phyloP scores from a whole-genome alignment of 2,329 filamentous ascomycete species.

The Byssoonygena ceratinophila region DNA sequence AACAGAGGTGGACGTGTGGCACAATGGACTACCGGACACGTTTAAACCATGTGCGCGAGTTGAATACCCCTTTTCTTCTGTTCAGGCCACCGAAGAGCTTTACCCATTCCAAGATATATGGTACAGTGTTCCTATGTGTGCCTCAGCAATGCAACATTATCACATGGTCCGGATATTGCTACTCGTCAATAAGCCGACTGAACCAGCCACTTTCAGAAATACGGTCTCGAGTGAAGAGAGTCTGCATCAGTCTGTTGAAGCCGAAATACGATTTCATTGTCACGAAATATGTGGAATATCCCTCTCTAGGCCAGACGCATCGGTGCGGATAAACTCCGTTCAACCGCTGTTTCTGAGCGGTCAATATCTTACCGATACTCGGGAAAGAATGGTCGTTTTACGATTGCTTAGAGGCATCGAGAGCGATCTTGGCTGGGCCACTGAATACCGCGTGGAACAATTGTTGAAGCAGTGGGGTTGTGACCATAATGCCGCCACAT shows the following conservation, averaged over 20 bases:
- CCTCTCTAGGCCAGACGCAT: constrained; percentile 47
- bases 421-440: constrained; percentile 54
- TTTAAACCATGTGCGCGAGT: constrained; percentile 49
- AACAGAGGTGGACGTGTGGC: constrained; percentile 50
- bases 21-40: constrained; percentile 48
- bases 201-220: constrained; percentile 39
- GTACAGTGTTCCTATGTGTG: constrained; percentile 57
- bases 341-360: constrained; percentile 55
- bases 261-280: constrained; percentile 47
- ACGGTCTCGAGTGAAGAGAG: constrained; percentile 46
- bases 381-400: constrained; percentile 47
- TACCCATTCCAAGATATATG: constrained; percentile 47
- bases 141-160: constrained; percentile 47
- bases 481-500: constrained; percentile 13
- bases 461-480: constrained; percentile 36
- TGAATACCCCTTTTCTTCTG: constrained; percentile 26
- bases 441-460: constrained; percentile 49
- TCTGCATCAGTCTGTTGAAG: constrained; percentile 49
- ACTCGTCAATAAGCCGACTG: constrained; percentile 35
- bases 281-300: constrained; percentile 54
- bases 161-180: constrained; percentile 37
- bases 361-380: constrained; percentile 46
- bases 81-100: constrained; percentile 25
- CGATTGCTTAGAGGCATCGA: constrained; percentile 50
- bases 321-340: constrained; percentile 49